Evolutionary conservation across 140 eudicot species (phyloP), one percentile per base, ranked within the genome.

Genomic region (Ambrosia hybrid): DNA sequence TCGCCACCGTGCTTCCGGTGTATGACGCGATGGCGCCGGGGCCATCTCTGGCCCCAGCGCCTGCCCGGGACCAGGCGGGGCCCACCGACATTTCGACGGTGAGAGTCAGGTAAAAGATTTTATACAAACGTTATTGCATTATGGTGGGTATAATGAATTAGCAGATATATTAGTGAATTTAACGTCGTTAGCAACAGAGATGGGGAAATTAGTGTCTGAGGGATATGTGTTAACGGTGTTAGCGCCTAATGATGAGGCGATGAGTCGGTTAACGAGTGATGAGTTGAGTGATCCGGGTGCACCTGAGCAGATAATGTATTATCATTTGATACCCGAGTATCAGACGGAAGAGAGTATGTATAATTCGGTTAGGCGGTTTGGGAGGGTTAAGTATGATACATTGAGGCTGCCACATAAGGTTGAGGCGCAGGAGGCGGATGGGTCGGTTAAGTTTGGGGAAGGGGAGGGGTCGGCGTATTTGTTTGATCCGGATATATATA

Each of bases 331-430:
- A 51, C 98, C 97, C 0, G 98, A 93, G 81, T 93, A 93, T 65
- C 98, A 93, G 21, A 93, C 98, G 1, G 98, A 93, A 68, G 98
- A 93, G 79, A 93, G 98, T 75, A 93, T 93, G 98, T 93, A 93
- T 77, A 87, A 85, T 52, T 59, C 98, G 0, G 98, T 93, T 4
- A 15, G 98, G 73, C 76, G 98, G 21, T 93, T 93, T 26, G 98
- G 98, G 34, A 93, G 85, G 57, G 89, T 93, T 15, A 79, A 69
- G 34, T 92, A 92, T 30, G 98, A 92, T 39, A 92, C 96, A 1
- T 33, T 92, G 49, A 78, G 95, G 73, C 51, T 92, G 76, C 96
- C 95, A 30, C 92, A 92, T 71, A 92, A 92, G 74, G 85, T 93
- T 12, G 79, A 64, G 65, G 98, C 98, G 14, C 89, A 85, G 78